Evolutionary conservation across 1,139 yeast genomes (phyloP).

Genomic region (Geotrichum carabidarum): DNA sequence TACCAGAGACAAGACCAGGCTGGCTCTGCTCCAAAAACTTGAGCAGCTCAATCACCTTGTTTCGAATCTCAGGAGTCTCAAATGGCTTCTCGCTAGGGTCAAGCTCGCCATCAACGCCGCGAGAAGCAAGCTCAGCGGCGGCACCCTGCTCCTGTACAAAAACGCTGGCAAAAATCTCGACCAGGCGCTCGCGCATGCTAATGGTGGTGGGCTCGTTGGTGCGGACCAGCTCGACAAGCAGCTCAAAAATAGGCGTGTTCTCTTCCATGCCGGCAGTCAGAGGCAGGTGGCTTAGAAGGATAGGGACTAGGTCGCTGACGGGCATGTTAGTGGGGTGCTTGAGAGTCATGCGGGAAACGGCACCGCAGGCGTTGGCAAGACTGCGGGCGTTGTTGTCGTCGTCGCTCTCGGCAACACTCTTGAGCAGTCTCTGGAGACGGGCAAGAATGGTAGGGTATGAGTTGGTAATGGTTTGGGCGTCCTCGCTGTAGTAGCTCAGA

Average conservation of each 20-base stretch:
- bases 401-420: constrained; percentile 70
- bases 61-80: constrained; percentile 59
- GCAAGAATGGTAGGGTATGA: constrained; percentile 66
- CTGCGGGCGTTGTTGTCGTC: constrained; percentile 80
- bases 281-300: constrained; percentile 75
- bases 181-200: constrained; percentile 56
- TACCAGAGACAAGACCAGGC: constrained; percentile 42
- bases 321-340: constrained; percentile 73
- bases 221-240: constrained; percentile 68
- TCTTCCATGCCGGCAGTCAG: constrained; percentile 87
- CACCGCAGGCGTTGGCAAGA: constrained; percentile 92
- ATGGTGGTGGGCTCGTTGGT: constrained; percentile 54
- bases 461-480: constrained; percentile 50
- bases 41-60: constrained; percentile 62
- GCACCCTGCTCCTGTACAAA: constrained; percentile 67
- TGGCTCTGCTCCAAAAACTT: constrained; percentile 65
- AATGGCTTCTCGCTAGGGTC: constrained; percentile 71
- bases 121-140: constrained; percentile 53
- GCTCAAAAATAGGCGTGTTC: constrained; percentile 80
- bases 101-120: constrained; percentile 45
- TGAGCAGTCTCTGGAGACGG: constrained; percentile 71
- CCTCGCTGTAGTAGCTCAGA: constrained; percentile 54
- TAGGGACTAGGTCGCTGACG: constrained; percentile 70
- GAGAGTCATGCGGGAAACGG: constrained; percentile 87
- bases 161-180: constrained; percentile 63